Base-by-base conservation (phyloP, 257 asterid genomes). In the Perilla frutescens region DNA sequence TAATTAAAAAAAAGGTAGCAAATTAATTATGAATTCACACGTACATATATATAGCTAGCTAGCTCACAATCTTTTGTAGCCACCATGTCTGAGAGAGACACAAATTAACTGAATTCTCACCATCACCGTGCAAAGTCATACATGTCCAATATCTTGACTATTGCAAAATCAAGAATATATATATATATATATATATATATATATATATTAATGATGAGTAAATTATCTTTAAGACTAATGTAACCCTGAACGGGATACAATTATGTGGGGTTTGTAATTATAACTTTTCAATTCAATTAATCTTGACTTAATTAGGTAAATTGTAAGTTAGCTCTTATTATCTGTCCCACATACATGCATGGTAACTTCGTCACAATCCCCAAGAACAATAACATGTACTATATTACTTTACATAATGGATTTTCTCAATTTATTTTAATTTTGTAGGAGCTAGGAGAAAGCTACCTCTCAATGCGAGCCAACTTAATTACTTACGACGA, bases 21-120 rank as follows among this genome's bases (percentile, higher is more conserved):
- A 7, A 20, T 20, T 20, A 31, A 34, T 68, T 55, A 40, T 62
- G 83, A 69, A 48, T 79, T 74, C 80, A 74, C 77, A 79, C 79
- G 5, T 44, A 71, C 43, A 34, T 34, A 34, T 34, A 34, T 34
- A 34, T 2, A 34, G 37, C 37, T 34, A 34, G 37, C 37, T 34
- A 34, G 37, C 3, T 4, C 37, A 4, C 37, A 34, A 34, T 34
- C 4, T 34, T 34, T 34, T 20, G 26, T 20, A 20, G 26, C 26
- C 26, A 20, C 26, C 26, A 4, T 34, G 37, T 34, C 37, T 34
- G 39, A 32, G 1, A 31, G 53, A 40, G 62, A n/a, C 60, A 4
- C 15, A 31, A 50, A 53, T 43, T 59, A 74, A 65, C 73, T 44
- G 55, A 64, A 64, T 54, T 74, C 67, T 54, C 70, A 61, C 53